Base-by-base conservation (phyloP, 805 yeast genomes). In the Saccharomycopsis amapae region DNA sequence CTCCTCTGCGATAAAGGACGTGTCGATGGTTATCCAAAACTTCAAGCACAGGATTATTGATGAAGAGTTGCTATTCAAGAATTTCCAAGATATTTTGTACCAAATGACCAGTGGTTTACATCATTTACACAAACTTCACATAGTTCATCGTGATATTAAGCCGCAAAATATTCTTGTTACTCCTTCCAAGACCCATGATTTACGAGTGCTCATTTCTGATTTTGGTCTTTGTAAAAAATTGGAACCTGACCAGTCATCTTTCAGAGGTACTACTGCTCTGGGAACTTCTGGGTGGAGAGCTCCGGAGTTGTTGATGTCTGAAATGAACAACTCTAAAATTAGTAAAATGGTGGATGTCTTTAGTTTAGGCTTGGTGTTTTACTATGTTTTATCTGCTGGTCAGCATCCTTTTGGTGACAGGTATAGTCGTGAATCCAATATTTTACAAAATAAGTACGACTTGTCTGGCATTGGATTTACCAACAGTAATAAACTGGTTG, bases 241-340 rank as follows among this genome's bases (percentile, higher is more conserved):
- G 42, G 98, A 93, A 51, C 77, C 80, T 13, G 97, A 88, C 55
- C 96, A 93, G 62, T 84, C 95, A 1, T 85, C 96, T 1, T 90
- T 90, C 62, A 74, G 90, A 51, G 95, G 96, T 0, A 90, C 96
- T 0, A 81, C 93, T 0, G 94, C 95, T 17, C 95, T 97, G 0
- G 98, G 98, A 1, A 93, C 98, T 0, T 77, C 93, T 3, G 99
- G 99, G 2, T 93, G 98, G 98, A 75, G 97, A 55, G 97, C 99
- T 0, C 98, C 98, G 0, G 98, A 93, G 57, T 62, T 86, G 28
- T 63, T 86, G 31, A 61, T 74, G 20, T 75, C 71, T 36, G 69
- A 62, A 19, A 44, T 54, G 9, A 62, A 65, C 24, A 45, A 41
- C 10, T 36, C 49, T 9, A 45, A 56, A 35, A n/a, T 45, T 44